Base-by-base conservation (phyloP, 805 yeast species). In the Teunomyces kruisii region DNA sequence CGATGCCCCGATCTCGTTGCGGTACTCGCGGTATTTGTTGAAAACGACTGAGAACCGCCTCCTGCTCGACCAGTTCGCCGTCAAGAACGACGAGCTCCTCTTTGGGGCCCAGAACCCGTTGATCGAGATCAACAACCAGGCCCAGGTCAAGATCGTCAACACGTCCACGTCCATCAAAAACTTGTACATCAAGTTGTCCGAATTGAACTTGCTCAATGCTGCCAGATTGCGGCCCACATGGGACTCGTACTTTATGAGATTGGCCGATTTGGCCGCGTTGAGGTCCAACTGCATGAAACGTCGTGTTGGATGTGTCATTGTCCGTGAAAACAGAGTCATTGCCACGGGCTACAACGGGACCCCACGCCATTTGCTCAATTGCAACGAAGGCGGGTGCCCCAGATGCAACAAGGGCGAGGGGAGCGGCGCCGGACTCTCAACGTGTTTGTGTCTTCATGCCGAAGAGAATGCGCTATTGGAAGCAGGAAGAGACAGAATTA, bases 341-440 rank as follows among this genome's bases (percentile, higher is more conserved):
- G 94, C 98, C 2, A 94, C 99, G 0, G 99, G 99, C 0, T 94
- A 94, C 65, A 94, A 94, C 58, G 99, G 99, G 1, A 94, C 99
- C 0, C 98, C 99, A 9, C 76, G 96, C 33, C 88, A 90, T 47
- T 67, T 89, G 56, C 71, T 74, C 19, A 94, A 94, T 57, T 94
- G 99, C 67, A 91, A 88, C 58, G 92, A 89, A 55, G 99, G 99
- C 16, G 99, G 99, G 1, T 94, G 99, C 64, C 66, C 80, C 4
- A 72, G 99, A 32, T 94, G 99, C 63, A 94, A 94, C 57, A 68
- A 77, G 19, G 91, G 86, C 6, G 74, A 74, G 42, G 74, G 76
- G 0, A 60, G 73, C 30, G 96, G 96, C 2, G 74, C 79, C 2
- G 81, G 77, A 1, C 68, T 92, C 31, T 77, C 85, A 3, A 89